Base-by-base conservation (phyloP, 805 yeast genomes). In the Blastobotrys peoriensis region DNA sequence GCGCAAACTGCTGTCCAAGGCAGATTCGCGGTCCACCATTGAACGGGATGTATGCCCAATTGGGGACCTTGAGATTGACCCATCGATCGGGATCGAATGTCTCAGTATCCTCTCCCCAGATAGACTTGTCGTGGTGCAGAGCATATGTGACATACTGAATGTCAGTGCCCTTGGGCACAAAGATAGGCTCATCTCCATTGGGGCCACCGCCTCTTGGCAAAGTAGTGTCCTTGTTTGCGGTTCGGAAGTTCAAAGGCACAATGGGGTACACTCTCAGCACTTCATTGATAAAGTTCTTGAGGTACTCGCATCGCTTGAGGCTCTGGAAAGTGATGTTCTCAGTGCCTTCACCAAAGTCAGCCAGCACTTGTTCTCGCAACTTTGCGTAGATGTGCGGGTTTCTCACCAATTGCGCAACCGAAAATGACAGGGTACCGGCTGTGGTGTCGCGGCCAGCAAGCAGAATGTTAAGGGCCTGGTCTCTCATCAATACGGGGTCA, bases 401-500 rank as follows among this genome's bases (percentile, higher is more conserved):
- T 50, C 69, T 58, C 5, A 74, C 67, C 40, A 71, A 59, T 53
- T 68, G 74, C 48, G 56, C 67, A 47, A 69, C 54, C 20, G 64
- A 48, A 48, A 68, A 73, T 4, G 74, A 66, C 36, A 73, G 62
- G 33, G 71, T 59, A 4, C 74, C 69, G 1, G 76, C 76, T 8
- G 77, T 73, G 20, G 77, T 73, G 53, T 73, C 76, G 51, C 77
- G 65, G 18, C 75, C 76, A 10, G 78, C 78, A 36, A 73, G 50
- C 46, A 73, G 62, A 43, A 73, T 69, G 52, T 70, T 73, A 55
- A 73, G 63, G 44, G 66, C 55, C 58, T 73, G 77, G 52, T 72
- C 74, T 39, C 76, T 61, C 46, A 73, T 63, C 20, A 67, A 64
- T 27, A 48, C 55, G 3, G 74, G 73, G 52, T 73, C 68, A 40